Conservation (phyloP, 2,329 filamentous ascomycete species). For the Aaosphaeria pasadenensis region DNA sequence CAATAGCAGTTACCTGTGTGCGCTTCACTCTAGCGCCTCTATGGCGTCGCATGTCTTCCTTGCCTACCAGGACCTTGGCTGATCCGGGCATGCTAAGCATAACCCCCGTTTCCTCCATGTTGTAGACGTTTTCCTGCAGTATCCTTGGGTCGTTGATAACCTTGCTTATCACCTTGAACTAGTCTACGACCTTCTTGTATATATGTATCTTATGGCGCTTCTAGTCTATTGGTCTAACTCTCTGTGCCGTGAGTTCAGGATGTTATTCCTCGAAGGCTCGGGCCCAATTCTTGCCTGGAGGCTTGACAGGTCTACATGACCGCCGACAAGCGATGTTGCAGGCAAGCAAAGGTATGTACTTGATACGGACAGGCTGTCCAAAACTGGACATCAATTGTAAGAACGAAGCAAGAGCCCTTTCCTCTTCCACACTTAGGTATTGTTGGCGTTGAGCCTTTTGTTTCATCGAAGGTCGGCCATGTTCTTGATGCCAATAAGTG, state of each 20-base stretch:
- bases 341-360: slow-evolving; percentile 8
- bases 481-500: slow-evolving; percentile 9
- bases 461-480: slow-evolving; percentile 20
- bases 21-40: background rate
- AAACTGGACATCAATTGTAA: slow-evolving; percentile 8
- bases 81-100: background rate
- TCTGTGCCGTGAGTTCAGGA: background rate
- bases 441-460: slow-evolving; percentile 22
- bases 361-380: slow-evolving; percentile 6
- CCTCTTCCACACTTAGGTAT: slow-evolving; percentile 26
- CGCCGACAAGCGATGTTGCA: slow-evolving; percentile 2
- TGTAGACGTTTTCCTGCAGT: background rate
- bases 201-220: slow-evolving; percentile 1
- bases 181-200: background rate
- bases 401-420: slow-evolving; percentile 20
- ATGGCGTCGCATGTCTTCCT: background rate
- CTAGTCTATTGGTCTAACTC: background rate
- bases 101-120: background rate
- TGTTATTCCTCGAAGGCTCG: slow-evolving; percentile 1
- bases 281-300: slow-evolving; percentile 1
- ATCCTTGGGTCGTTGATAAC: background rate
- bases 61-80: background rate
- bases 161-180: background rate
- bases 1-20: background rate
- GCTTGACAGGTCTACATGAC: background rate